Percentiles rank a stretch among this genome's conserved stretches.
Conservation (phyloP, 306 rosid species). For the Dicorynia guianensis region DNA sequence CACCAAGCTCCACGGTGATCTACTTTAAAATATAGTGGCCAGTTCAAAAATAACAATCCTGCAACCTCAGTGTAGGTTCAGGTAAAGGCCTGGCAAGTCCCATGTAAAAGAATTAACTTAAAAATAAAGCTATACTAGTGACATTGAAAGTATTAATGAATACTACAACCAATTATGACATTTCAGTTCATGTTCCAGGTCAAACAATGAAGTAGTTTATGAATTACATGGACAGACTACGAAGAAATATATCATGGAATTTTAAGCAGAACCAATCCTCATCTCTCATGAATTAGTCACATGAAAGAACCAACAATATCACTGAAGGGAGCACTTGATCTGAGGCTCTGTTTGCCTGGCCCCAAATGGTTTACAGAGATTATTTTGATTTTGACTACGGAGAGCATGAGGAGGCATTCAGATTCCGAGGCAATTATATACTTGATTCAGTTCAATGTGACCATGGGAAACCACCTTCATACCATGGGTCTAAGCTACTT, state of each 20-base stretch:
- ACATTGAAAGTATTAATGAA: background rate
- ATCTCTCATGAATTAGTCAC: background rate
- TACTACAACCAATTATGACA: slow-evolving; percentile 3
- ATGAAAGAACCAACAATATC: background rate
- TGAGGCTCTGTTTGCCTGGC: background rate
- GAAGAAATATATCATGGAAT: background rate
- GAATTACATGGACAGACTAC: background rate
- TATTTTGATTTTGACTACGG: background rate
- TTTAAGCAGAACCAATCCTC: background rate
- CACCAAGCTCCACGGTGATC: no score
- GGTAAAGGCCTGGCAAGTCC: slow-evolving; percentile 1
- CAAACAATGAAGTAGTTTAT: background rate
- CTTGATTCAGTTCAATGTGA: background rate
- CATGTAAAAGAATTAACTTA: background rate
- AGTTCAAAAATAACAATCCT: background rate
- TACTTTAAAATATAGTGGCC: no score
- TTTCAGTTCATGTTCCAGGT: slow-evolving; percentile 13
- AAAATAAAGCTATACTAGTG: slow-evolving; percentile 3
- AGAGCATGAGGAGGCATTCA: background rate
- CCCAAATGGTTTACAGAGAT: background rate
- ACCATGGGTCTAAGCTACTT: background rate
- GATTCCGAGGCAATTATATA: background rate
- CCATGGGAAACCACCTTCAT: no score
- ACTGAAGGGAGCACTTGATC: background rate
- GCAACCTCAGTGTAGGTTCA: background rate